Evolutionary conservation across 306 rosid genomes (phyloP).

Genomic region (Quercus alba): DNA sequence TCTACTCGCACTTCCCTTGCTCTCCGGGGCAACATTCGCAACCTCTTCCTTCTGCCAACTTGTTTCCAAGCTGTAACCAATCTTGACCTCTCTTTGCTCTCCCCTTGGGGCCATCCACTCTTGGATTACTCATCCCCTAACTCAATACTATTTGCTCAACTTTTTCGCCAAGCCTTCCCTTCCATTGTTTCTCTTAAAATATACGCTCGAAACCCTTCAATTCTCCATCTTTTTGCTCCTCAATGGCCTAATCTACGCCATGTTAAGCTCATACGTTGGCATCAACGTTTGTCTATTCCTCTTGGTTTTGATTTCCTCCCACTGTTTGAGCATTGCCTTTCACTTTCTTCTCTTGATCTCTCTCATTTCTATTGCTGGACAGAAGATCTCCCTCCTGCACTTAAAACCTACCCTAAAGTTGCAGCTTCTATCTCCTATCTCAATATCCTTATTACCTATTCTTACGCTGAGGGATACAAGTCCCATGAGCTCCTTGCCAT

Average conservation of each 20-base stretch:
- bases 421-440: neutral
- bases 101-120: slow-evolving; percentile 16
- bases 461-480: neutral
- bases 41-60: neutral
- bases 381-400: slow-evolving; percentile 8
- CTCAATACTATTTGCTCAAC: neutral
- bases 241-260: slow-evolving; percentile 10
- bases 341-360: slow-evolving; percentile 12
- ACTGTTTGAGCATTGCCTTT: neutral
- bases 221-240: slow-evolving; percentile 1
- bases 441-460: neutral
- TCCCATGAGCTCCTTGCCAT: slow-evolving; percentile 5
- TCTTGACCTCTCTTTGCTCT: slow-evolving; percentile 5
- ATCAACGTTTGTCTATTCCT: neutral
- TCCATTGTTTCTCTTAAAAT: neutral
- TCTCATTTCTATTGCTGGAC: slow-evolving; percentile 11
- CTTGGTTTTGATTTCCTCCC: slow-evolving; percentile 1
- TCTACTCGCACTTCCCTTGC: neutral
- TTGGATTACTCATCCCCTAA: neutral
- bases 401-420: neutral
- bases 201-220: neutral
- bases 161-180: slow-evolving; percentile 1
- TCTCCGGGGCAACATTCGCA: neutral
- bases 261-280: slow-evolving; percentile 7
- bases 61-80: slow-evolving; percentile 4